A percentile compares a stretch with the other conserved stretches of the same genome.
These are phyloP conservation scores for Camelina sativa DNA, from an alignment of 345 rosid genomes.

Conservation along the genomic window DNA sequence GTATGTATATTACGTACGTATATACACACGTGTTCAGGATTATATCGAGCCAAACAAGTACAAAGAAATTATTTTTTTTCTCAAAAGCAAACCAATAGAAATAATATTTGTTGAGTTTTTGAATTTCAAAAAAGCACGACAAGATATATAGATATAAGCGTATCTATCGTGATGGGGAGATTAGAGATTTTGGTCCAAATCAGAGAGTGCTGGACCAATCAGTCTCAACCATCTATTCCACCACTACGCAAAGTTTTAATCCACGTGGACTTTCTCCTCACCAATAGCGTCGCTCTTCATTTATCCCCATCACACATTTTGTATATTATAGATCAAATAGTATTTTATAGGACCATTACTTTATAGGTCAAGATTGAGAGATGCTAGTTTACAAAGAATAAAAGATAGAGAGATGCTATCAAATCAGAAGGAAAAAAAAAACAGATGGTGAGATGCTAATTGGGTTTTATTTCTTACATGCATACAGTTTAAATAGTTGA, in stretches of 20 bases:
- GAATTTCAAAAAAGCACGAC: slow-evolving; percentile 31
- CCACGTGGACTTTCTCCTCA: slow-evolving; percentile 29
- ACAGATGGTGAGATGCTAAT: not conserved
- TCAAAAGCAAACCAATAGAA: slow-evolving; percentile 4
- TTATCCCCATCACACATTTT: slow-evolving; percentile 27
- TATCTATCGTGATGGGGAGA: slow-evolving; percentile 33
- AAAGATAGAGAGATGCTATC: not conserved
- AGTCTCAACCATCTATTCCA: slow-evolving; percentile 36
- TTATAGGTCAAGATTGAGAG: slow-evolving; percentile 16
- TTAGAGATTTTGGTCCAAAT: slow-evolving; percentile 38
- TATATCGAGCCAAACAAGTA: slow-evolving; percentile 37
- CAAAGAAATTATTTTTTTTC: not conserved
- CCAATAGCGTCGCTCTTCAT: slow-evolving; percentile 38
- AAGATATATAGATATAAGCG: slow-evolving; percentile 33
- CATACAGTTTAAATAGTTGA: not conserved
- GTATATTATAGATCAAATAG: not conserved
- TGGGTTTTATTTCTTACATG: slow-evolving; percentile 1
- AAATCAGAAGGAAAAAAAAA: not conserved
- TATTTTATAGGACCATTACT: slow-evolving; percentile 15
- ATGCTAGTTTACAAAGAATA: not conserved
- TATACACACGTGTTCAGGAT: slow-evolving; percentile 24
- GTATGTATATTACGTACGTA: slow-evolving; percentile 6
- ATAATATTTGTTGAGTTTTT: slow-evolving; percentile 24
- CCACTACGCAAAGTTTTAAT: slow-evolving; percentile 31
- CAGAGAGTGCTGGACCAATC: slow-evolving; percentile 42